These are phyloP conservation scores for Quillaja saponaria DNA, from an alignment of 306 rosid species.

Conservation along the genomic window DNA sequence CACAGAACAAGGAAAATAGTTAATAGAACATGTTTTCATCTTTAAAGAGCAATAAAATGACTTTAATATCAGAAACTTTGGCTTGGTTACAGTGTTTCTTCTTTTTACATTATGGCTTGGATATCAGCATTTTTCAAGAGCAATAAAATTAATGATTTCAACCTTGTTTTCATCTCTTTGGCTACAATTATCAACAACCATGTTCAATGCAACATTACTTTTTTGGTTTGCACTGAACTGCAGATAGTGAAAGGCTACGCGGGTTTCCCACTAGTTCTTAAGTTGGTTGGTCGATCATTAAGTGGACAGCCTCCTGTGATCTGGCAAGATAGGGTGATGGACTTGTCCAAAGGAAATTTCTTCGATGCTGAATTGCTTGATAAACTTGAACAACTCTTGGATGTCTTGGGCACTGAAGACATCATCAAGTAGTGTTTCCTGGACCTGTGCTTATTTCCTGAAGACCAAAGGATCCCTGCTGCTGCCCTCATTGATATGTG, in stretches of 20 bases:
- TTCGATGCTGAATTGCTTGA: conserved; percentile 20
- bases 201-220: too few relatives aligned
- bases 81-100: too few relatives aligned
- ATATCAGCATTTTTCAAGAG: not conserved
- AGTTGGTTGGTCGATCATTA: conserved; percentile 33
- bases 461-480: conserved; percentile 63
- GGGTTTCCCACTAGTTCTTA: conserved; percentile 35
- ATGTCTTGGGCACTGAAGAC: conserved; percentile 19
- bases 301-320: not conserved
- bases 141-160: not conserved
- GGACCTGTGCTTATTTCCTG: conserved; percentile 67
- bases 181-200: too few relatives aligned
- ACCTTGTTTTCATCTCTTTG: not conserved
- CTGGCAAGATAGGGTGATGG: conserved; percentile 19
- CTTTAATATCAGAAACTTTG: too few relatives aligned
- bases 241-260: conserved; percentile 37
- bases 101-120: too few relatives aligned
- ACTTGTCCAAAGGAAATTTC: conserved; percentile 21
- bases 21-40: too few relatives aligned
- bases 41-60: not conserved
- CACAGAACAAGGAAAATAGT: too few relatives aligned
- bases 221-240: not conserved
- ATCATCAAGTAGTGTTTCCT: conserved; percentile 35
- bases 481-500: conserved; percentile 63
- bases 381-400: conserved; percentile 33